phyloP scores from a whole-genome alignment of 768 basidiomycete species.

The Coprinopsis sp. region DNA sequence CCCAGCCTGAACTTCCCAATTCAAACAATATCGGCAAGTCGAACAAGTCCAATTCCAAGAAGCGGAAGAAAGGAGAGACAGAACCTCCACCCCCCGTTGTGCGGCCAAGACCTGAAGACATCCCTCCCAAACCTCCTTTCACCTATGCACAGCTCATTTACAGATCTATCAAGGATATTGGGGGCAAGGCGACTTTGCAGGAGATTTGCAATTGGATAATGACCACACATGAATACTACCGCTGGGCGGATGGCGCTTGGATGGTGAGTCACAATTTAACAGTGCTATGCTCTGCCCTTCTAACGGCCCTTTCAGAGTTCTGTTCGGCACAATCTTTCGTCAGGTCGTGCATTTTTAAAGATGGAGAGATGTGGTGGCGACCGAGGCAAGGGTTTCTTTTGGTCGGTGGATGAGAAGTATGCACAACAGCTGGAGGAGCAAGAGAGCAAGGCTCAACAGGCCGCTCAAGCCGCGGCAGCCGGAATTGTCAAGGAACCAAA shows the following conservation, averaged over 20 bases:
- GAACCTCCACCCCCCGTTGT: constrained; percentile 32
- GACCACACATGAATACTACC: constrained; percentile 86
- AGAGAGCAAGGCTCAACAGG: constrained; percentile 48
- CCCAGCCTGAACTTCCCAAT: constrained; percentile 55
- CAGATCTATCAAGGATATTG: constrained; percentile 77
- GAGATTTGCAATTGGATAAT: constrained; percentile 93
- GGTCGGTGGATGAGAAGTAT: constrained; percentile 80
- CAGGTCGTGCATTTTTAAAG: constrained; percentile 88
- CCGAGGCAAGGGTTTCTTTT: constrained; percentile 89
- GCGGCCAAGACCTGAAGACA: constrained; percentile 61
- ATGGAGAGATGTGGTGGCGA: constrained; percentile 80
- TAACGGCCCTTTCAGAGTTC: constrained; percentile 60
- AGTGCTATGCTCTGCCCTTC: constrained; percentile 8
- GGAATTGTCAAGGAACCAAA: constrained; percentile 31
- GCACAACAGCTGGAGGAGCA: constrained; percentile 69
- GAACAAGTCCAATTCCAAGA: constrained; percentile 52
- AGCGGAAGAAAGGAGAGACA: constrained; percentile 63
- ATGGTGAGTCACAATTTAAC: constrained; percentile 54
- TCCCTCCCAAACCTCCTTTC: constrained; percentile 83
- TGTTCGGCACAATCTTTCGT: constrained; percentile 92
- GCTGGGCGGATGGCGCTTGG: constrained; percentile 84
- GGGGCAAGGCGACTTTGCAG: constrained; percentile 84
- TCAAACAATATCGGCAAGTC: constrained; percentile 54
- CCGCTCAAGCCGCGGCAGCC: constrained; percentile 29
- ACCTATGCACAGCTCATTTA: constrained; percentile 93